These are phyloP conservation scores for Talinum fruticosum DNA, from an alignment of 148 eudicot genomes.

Conservation along the genomic window DNA sequence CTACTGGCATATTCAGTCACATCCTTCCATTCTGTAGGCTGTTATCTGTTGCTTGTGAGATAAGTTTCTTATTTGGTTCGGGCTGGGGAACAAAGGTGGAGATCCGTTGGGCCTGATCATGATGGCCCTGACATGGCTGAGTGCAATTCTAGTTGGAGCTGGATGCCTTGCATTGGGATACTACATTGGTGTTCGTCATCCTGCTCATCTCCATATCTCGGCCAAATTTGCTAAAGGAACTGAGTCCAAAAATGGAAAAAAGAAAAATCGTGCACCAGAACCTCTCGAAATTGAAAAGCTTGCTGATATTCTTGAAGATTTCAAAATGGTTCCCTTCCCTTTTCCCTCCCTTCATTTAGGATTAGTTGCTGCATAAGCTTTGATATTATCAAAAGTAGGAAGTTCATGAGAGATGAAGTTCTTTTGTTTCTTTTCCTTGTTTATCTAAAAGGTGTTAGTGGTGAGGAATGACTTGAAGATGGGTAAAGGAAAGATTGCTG, in stretches of 20 bases:
- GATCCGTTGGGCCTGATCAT: constrained; percentile 13
- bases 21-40: background rate
- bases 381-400: background rate
- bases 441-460: constrained; percentile 71
- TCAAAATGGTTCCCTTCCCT: constrained; percentile 66
- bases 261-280: constrained; percentile 43
- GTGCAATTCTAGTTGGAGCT: constrained; percentile 80
- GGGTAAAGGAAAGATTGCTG: constrained; percentile 99
- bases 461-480: constrained; percentile 98
- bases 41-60: constrained; percentile 1
- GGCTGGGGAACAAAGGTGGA: constrained; percentile 1
- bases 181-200: constrained; percentile 50
- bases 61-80: background rate
- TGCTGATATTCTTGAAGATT: constrained; percentile 88
- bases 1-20: background rate
- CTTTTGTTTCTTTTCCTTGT: constrained; percentile 5
- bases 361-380: background rate
- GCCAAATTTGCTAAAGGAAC: constrained; percentile 27
- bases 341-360: constrained; percentile 3
- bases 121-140: constrained; percentile 82
- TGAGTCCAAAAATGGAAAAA: constrained; percentile 32
- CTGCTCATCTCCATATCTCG: constrained; percentile 34
- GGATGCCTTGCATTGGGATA: constrained; percentile 89
- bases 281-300: constrained; percentile 82
- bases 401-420: background rate